These are phyloP conservation scores for Bacterosira constricta DNA, from an alignment of 108 stramenopile genomes.

Conservation along the genomic window DNA sequence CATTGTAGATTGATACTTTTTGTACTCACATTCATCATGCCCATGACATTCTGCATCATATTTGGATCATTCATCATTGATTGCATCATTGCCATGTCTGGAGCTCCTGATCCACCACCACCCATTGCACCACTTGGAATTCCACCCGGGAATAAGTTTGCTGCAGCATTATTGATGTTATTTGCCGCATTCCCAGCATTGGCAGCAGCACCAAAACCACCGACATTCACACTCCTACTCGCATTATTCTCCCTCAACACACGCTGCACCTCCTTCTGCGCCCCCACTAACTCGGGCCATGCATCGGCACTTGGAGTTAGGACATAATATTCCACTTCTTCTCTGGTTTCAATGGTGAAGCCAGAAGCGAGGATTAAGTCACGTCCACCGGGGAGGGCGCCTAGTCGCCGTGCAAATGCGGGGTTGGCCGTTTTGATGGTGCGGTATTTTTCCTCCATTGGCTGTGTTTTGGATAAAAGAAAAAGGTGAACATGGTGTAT, in stretches of 20 bases:
- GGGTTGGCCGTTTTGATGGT: conserved; percentile 74
- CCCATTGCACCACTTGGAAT: conserved; percentile 22
- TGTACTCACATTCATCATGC: conserved; percentile 66
- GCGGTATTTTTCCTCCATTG: conserved; percentile 90
- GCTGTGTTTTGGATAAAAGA: conserved; percentile 13
- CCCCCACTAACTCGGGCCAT: conserved; percentile 65
- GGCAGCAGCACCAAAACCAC: conserved; percentile 7
- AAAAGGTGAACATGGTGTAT: no score
- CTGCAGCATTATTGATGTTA: no score
- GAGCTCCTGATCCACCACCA: conserved; percentile 20
- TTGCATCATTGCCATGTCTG: conserved; percentile 27
- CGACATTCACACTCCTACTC: background rate
- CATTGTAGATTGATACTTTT: background rate
- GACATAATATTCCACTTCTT: conserved; percentile 44
- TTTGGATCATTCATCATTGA: conserved; percentile 69
- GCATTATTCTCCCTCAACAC: conserved; percentile 35
- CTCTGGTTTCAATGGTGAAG: conserved; percentile 46
- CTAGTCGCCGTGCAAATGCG: conserved; percentile 73
- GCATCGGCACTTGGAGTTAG: conserved; percentile 70
- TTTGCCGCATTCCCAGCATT: background rate
- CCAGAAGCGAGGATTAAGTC: conserved; percentile 63
- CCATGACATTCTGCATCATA: conserved; percentile 54
- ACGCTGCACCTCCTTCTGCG: conserved; percentile 44
- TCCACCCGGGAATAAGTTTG: conserved; percentile 16
- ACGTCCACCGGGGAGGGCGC: conserved; percentile 59